A percentile compares a stretch with the other conserved stretches of the same genome.
These are phyloP conservation scores for Sordariomycetes sp. DNA, from an alignment of 2,329 filamentous ascomycete genomes.

Conservation along the genomic window DNA sequence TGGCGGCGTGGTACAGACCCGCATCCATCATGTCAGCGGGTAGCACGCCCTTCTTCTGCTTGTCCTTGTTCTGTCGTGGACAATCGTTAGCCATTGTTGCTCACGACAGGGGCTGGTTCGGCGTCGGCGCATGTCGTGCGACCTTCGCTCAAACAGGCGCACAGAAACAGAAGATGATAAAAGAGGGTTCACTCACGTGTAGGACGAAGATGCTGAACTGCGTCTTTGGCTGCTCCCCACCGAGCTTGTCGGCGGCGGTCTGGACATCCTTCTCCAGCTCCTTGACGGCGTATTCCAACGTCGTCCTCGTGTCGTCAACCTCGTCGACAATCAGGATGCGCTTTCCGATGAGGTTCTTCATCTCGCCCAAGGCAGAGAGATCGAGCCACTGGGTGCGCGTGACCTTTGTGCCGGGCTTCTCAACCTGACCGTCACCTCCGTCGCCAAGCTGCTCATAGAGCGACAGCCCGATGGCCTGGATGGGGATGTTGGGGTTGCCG, in stretches of 20 bases:
- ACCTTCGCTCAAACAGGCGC: no score
- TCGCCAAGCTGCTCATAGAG: slow-evolving; percentile 78
- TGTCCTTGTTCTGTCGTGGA: slow-evolving; percentile 76
- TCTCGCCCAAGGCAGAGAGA: slow-evolving; percentile 69
- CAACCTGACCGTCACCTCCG: slow-evolving; percentile 37
- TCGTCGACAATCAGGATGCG: slow-evolving; percentile 89
- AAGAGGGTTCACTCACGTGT: slow-evolving; percentile 51
- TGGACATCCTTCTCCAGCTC: slow-evolving; percentile 95
- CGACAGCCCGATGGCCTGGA: slow-evolving; percentile 96
- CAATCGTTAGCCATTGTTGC: neutral
- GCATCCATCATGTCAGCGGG: slow-evolving; percentile 67
- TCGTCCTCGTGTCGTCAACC: slow-evolving; percentile 92
- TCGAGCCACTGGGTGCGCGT: slow-evolving; percentile 98
- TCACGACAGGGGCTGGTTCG: neutral
- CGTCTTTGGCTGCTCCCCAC: slow-evolving; percentile 57
- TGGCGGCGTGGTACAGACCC: slow-evolving; percentile 70
- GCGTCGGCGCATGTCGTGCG: no score
- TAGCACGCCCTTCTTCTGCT: slow-evolving; percentile 82
- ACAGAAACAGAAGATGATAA: slow-evolving; percentile 1
- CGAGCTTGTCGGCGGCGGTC: slow-evolving; percentile 63
- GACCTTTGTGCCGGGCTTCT: slow-evolving; percentile 83
- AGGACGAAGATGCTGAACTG: slow-evolving; percentile 93
- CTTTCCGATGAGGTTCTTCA: slow-evolving; percentile 85
- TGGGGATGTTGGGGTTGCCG: slow-evolving; percentile 87
- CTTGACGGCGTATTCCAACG: slow-evolving; percentile 85